Evolutionary conservation across 257 asterid species (phyloP), one percentile per base, ranked within the genome.

Genomic region (Catharanthus roseus): DNA sequence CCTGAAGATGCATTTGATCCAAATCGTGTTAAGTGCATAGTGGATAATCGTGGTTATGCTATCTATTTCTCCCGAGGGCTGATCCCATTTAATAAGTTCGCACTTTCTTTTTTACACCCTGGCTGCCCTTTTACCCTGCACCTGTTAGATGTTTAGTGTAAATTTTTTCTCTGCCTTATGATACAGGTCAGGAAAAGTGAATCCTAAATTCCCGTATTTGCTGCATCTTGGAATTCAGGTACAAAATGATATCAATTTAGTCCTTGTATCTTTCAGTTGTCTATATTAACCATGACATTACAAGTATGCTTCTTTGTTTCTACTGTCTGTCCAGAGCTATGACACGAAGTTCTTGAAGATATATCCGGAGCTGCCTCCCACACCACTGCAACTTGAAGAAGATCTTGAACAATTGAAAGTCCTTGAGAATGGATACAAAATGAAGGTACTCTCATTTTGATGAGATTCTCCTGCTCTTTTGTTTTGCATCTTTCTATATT

Each of bases 201-300:
- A 83, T 79, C 86, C 95, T 65, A 83, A 80, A 19, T 93, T 89
- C 78, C 97, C 96, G 4, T 91, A 89, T 81, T 71, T 88, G 83
- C 96, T 89, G 84, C 97, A 89, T 85, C 86, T 93, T 45, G 97
- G 97, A 47, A 89, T 93, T 80, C 96, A 91, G 96, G 97, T 91
- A 80, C 50, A 31, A 39, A 19, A 69, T 41, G 23, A 57, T 12
- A 44, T 70, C 11, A 13, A 10, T 36, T 50, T 47, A 15, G 41
- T 44, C 16, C 56, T n/a, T 41, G n/a, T 29, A 21, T 28, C 19
- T 45, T 67, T 12, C 10, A 29, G 36, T 5, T 53, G 55, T 23
- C 15, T 74, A 34, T 57, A 63, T 11, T 61, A 62, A 31, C 62
- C 41, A 71, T n/a, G 38, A 45, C 23, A 34, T 51, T 50, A 60